A percentile compares a stretch with the other conserved stretches of the same genome.
Evolutionary conservation across 2,329 filamentous ascomycete species (phyloP).

Genomic region (Emmonsiellopsis sp.): DNA sequence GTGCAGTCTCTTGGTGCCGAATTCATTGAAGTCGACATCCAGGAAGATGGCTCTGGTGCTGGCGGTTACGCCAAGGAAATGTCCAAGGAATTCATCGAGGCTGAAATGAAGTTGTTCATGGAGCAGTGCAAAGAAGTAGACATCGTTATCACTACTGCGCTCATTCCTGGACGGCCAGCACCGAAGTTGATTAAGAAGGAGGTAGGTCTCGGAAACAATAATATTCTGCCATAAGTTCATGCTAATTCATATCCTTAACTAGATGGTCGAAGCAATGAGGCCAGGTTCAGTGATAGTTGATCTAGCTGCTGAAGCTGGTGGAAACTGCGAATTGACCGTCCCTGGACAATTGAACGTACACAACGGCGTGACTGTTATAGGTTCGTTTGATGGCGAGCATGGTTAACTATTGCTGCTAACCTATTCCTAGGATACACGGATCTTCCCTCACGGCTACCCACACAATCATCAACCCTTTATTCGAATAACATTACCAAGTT

Average conservation of each 20-base stretch:
- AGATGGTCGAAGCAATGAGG: constrained; percentile 77
- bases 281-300: constrained; percentile 84
- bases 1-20: constrained; percentile 85
- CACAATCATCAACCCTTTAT: constrained; percentile 81
- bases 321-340: constrained; percentile 76
- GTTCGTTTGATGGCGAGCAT: constrained; percentile 34
- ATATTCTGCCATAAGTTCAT: background rate
- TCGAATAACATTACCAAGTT: constrained; percentile 92
- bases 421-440: constrained; percentile 64
- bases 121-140: constrained; percentile 82
- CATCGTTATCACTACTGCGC: constrained; percentile 85
- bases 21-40: constrained; percentile 75
- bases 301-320: constrained; percentile 76
- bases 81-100: constrained; percentile 87
- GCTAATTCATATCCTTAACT: constrained; percentile 10
- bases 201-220: constrained; percentile 18
- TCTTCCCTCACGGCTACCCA: constrained; percentile 74
- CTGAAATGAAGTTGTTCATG: constrained; percentile 86
- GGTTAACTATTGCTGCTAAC: background rate
- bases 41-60: constrained; percentile 75
- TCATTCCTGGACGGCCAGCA: constrained; percentile 76
- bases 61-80: constrained; percentile 90
- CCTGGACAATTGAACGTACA: constrained; percentile 62
- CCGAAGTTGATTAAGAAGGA: constrained; percentile 76
- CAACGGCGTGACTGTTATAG: constrained; percentile 76